A percentile compares a stretch with the other conserved stretches of the same genome.
phyloP scores from a whole-genome alignment of 2,329 filamentous ascomycete genomes.

The Sclerotinia subarctica region DNA sequence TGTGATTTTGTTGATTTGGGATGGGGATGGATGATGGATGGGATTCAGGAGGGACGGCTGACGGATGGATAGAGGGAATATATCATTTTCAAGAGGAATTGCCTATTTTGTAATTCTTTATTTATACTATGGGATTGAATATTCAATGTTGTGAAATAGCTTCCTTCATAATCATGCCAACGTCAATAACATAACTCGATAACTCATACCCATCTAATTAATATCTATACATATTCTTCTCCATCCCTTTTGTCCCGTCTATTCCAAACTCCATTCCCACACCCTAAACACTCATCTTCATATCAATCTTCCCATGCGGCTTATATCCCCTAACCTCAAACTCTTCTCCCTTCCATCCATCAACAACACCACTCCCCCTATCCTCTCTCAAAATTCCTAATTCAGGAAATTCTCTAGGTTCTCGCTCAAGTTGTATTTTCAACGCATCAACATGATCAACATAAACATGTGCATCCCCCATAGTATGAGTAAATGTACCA shows the following conservation, averaged over 20 bases:
- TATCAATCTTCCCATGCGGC: conserved; percentile 86
- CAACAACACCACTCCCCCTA: conserved; percentile 63
- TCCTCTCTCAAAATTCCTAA: conserved; percentile 67
- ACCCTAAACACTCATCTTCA: conserved; percentile 89
- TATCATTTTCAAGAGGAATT: background rate
- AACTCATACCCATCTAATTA: conserved; percentile 1
- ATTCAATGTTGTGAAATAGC: background rate
- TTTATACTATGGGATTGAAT: background rate
- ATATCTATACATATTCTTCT: background rate
- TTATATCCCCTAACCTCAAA: conserved; percentile 86
- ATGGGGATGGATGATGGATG: background rate
- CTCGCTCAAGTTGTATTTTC: conserved; percentile 72
- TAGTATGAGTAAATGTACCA: conserved; percentile 86
- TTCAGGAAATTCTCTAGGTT: conserved; percentile 77
- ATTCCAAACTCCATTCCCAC: background rate
- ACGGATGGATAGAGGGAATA: background rate
- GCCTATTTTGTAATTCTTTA: background rate
- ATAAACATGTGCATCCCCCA: conserved; percentile 99
- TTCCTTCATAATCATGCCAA: background rate
- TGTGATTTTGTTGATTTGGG: background rate
- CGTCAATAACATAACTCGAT: background rate
- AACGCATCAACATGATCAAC: conserved; percentile 88
- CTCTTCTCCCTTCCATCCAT: conserved; percentile 86
- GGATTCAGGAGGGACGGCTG: too few species aligned
- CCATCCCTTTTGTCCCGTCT: background rate